These are phyloP conservation scores for Cyclostephanos tholiformis DNA, from an alignment of 108 stramenopile species.

Conservation along the genomic window DNA sequence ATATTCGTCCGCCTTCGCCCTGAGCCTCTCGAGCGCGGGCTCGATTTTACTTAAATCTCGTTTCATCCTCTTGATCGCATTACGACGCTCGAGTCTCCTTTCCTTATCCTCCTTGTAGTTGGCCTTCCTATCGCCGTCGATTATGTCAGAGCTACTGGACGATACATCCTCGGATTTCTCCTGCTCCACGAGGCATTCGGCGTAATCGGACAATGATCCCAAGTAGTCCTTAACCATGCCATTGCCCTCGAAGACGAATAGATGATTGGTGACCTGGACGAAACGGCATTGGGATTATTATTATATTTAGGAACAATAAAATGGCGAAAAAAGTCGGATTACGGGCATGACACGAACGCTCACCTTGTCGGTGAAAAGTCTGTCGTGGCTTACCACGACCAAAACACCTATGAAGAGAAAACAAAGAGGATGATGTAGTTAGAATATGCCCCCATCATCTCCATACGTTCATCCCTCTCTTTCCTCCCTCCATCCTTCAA, in stretches of 20 bases:
- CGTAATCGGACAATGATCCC: conserved; percentile 82
- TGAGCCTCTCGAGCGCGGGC: conserved; percentile 65
- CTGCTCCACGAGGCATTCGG: conserved; percentile 72
- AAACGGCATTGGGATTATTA: not conserved
- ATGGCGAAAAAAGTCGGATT: not conserved
- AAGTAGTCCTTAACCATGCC: conserved; percentile 83
- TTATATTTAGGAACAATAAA: not conserved
- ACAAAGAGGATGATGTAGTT: too few species aligned
- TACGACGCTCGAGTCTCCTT: conserved; percentile 59
- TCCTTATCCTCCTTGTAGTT: conserved; percentile 72
- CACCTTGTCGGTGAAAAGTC: conserved; percentile 89
- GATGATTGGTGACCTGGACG: conserved; percentile 78
- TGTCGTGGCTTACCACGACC: conserved; percentile 93
- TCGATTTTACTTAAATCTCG: conserved; percentile 73
- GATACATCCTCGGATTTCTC: conserved; percentile 47
- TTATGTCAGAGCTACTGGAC: not conserved
- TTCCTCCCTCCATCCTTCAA: too few species aligned
- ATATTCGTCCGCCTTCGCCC: conserved; percentile 46
- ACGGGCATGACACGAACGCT: not conserved
- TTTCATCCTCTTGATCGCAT: conserved; percentile 66
- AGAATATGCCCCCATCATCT: too few species aligned
- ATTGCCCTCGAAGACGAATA: conserved; percentile 88
- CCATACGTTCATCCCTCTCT: too few species aligned
- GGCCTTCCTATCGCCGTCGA: conserved; percentile 43
- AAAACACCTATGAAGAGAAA: conserved; percentile 62